Conservation (phyloP, 2,329 filamentous ascomycete genomes). For the Pseudogymnoascus sp. region DNA sequence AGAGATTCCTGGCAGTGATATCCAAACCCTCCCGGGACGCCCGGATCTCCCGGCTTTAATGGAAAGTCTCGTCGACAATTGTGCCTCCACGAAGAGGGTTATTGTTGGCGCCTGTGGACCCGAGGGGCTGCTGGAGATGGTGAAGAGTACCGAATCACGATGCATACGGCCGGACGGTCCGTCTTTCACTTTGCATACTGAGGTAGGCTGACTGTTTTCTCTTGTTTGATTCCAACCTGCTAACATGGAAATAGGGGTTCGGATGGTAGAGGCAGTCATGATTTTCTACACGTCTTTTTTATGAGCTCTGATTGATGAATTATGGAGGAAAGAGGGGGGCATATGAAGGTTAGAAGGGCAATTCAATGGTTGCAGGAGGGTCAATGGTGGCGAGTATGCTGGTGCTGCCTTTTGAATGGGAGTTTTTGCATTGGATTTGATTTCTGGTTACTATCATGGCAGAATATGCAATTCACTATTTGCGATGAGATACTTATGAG, state of each 20-base stretch:
- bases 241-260: background rate
- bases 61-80: slow-evolving; percentile 30
- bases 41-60: slow-evolving; percentile 37
- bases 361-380: background rate
- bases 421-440: background rate
- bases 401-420: background rate
- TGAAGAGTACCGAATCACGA: slow-evolving; percentile 38
- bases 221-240: background rate
- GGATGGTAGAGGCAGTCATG: background rate
- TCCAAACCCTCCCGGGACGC: slow-evolving; percentile 28
- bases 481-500: background rate
- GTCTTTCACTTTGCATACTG: slow-evolving; percentile 43
- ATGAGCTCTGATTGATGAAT: background rate
- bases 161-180: slow-evolving; percentile 39
- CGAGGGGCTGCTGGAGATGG: slow-evolving; percentile 35
- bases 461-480: background rate
- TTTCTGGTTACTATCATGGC: background rate
- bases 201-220: slow-evolving; percentile 21
- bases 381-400: background rate
- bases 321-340: background rate
- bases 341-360: background rate
- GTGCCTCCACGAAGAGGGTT: slow-evolving; percentile 32
- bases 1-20: background rate
- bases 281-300: background rate
- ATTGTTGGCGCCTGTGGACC: slow-evolving; percentile 44